Conservation (phyloP, 2,329 filamentous ascomycete genomes). For the Fusarium sarcochroum region DNA sequence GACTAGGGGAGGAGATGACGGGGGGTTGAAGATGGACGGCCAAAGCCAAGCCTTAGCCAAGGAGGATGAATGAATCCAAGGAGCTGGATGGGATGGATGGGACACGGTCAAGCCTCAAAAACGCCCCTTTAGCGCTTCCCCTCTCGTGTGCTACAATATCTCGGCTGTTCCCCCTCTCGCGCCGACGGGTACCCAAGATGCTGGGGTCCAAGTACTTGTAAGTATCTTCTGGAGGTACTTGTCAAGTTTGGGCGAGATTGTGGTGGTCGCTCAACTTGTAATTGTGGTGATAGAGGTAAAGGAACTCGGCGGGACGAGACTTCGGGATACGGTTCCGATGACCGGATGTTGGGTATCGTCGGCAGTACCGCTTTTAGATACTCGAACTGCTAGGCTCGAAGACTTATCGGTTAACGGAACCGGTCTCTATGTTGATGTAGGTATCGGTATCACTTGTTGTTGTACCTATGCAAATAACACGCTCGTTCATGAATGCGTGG, state of each 20-base stretch:
- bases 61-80: conserved; percentile 30
- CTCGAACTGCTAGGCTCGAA: not conserved
- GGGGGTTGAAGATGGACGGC: conserved; percentile 12
- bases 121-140: conserved; percentile 43
- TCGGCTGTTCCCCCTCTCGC: conserved; percentile 39
- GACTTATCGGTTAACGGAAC: not conserved
- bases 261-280: conserved; percentile 14
- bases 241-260: conserved; percentile 3
- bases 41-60: conserved; percentile 26
- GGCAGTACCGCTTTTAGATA: conserved; percentile 1
- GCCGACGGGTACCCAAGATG: conserved; percentile 11
- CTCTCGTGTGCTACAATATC: conserved; percentile 41
- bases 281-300: conserved; percentile 22
- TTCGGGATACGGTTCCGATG: conserved; percentile 37
- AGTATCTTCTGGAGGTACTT: not conserved
- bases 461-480: conserved; percentile 12
- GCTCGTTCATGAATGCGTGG: conserved; percentile 9
- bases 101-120: conserved; percentile 43
- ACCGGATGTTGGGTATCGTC: conserved; percentile 5
- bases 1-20: conserved; percentile 9
- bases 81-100: conserved; percentile 36
- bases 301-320: conserved; percentile 19
- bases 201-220: not conserved
- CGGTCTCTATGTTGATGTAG: not conserved
- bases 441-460: conserved; percentile 5